A percentile compares a stretch with the other conserved stretches of the same genome.
These are phyloP conservation scores for Naganishia albida DNA, from an alignment of 1,284 basidiomycete genomes.

Conservation along the genomic window DNA sequence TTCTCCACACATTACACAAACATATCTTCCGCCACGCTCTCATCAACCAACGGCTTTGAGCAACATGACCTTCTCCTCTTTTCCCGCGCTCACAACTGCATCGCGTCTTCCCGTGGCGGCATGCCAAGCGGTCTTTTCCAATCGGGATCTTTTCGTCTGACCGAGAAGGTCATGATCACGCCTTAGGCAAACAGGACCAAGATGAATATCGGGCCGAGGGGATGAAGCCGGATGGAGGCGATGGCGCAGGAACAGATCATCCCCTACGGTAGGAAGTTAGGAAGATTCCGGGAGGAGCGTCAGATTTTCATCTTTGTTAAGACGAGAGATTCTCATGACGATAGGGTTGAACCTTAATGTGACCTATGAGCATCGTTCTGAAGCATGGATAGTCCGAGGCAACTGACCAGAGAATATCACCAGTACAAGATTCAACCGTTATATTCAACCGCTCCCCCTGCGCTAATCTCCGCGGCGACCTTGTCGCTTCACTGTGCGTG, in stretches of 20 bases:
- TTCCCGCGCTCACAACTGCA: conserved; percentile 3
- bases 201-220: conserved; percentile 74
- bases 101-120: conserved; percentile 43
- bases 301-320: conserved; percentile 81
- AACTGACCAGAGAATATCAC: conserved; percentile 88
- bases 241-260: conserved; percentile 76
- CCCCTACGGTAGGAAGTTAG: conserved; percentile 59
- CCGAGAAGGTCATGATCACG: conserved; percentile 81
- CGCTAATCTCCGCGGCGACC: conserved; percentile 59
- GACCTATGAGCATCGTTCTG: not conserved
- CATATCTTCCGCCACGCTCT: conserved; percentile 30
- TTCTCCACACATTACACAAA: conserved; percentile 53
- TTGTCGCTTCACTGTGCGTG: conserved; percentile 71
- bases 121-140: conserved; percentile 56
- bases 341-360: conserved; percentile 64
- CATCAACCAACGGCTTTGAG: not conserved
- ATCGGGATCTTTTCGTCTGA: conserved; percentile 78
- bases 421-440: conserved; percentile 86
- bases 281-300: conserved; percentile 20
- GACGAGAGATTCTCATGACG: conserved; percentile 71
- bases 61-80: conserved; percentile 1
- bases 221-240: conserved; percentile 75
- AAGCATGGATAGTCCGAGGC: conserved; percentile 31
- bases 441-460: conserved; percentile 64
- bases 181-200: conserved; percentile 86